These are phyloP conservation scores for Coniochaeta sp. DNA, from an alignment of 2,329 filamentous ascomycete species.

Conservation along the genomic window DNA sequence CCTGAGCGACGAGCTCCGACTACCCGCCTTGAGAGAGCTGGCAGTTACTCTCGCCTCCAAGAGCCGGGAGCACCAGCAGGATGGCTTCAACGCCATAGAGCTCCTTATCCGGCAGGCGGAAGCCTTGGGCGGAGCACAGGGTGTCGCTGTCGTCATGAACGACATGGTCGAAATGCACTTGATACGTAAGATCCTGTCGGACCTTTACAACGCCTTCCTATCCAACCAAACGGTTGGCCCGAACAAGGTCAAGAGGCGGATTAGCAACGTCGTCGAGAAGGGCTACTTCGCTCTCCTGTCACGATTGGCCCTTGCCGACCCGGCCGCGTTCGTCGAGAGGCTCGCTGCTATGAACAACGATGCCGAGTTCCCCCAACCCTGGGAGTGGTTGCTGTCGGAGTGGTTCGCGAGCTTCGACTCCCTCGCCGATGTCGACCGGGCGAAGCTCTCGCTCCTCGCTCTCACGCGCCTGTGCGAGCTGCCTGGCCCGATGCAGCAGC, in stretches of 20 bases:
- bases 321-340: slow-evolving; percentile 57
- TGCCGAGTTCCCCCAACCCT: slow-evolving; percentile 39
- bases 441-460: slow-evolving; percentile 67
- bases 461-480: slow-evolving; percentile 66
- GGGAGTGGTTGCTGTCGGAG: slow-evolving; percentile 52
- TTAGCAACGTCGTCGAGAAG: slow-evolving; percentile 70
- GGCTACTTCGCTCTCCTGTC: slow-evolving; percentile 82
- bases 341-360: slow-evolving; percentile 36
- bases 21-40: slow-evolving; percentile 40
- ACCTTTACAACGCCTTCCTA: slow-evolving; percentile 61
- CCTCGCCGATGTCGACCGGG: slow-evolving; percentile 56
- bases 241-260: slow-evolving; percentile 58
- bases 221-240: slow-evolving; percentile 79
- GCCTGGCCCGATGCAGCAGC: slow-evolving; percentile 46
- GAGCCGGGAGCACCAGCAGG: slow-evolving; percentile 50
- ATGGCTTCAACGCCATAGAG: slow-evolving; percentile 56
- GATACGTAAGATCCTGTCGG: slow-evolving; percentile 55
- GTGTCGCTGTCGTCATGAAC: slow-evolving; percentile 55
- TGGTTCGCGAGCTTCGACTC: slow-evolving; percentile 66
- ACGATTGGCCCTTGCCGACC: slow-evolving; percentile 68
- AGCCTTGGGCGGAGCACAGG: slow-evolving; percentile 52
- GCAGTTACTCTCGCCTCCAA: slow-evolving; percentile 42
- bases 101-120: slow-evolving; percentile 57
- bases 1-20: slow-evolving; percentile 48
- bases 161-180: slow-evolving; percentile 60